phyloP scores from a whole-genome alignment of 305 asterid genomes.

The Solanum hybrid region DNA sequence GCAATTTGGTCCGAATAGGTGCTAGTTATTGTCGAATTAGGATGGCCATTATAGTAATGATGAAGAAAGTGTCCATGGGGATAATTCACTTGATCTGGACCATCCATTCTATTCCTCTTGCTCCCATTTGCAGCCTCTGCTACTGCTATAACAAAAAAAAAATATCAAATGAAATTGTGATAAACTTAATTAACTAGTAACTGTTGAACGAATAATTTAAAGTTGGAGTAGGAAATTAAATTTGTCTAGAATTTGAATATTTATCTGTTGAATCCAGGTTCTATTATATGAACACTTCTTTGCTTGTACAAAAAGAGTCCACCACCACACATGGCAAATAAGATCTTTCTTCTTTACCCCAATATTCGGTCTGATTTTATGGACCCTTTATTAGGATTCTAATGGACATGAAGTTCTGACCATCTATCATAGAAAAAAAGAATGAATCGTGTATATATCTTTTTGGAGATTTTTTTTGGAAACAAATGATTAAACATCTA shows the following conservation, averaged over 20 bases:
- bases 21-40: background rate
- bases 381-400: background rate
- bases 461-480: background rate
- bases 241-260: background rate
- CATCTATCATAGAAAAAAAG: too few relatives aligned
- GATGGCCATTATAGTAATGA: background rate
- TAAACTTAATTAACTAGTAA: background rate
- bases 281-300: background rate
- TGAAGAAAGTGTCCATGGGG: background rate
- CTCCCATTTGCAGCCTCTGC: slow-evolving; percentile 4
- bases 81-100: background rate
- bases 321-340: background rate
- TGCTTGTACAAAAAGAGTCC: background rate
- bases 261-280: background rate
- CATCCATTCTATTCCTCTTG: background rate
- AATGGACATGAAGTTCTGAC: background rate
- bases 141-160: slow-evolving; percentile 2
- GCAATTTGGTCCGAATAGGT: background rate
- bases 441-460: background rate
- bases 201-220: background rate
- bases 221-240: background rate
- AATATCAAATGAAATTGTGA: background rate
- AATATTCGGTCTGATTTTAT: background rate
- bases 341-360: background rate
- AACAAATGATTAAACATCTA: background rate